phyloP scores from a whole-genome alignment of 495 filamentous ascomycete species.

The Trichocladium antarcticum region DNA sequence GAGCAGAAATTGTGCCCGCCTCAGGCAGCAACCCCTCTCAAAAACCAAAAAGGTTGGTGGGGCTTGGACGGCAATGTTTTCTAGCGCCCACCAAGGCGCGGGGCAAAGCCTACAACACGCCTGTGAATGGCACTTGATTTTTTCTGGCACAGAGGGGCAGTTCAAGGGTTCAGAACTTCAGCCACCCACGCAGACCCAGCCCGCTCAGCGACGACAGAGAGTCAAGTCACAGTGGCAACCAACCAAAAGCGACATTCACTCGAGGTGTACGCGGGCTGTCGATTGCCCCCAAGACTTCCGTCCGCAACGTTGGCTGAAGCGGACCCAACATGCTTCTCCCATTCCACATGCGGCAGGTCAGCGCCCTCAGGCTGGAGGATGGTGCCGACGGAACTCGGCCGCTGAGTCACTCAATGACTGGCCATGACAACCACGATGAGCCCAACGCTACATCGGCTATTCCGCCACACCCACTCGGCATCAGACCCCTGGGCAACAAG shows the following conservation, averaged over 20 bases:
- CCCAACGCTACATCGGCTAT: conserved; percentile 34
- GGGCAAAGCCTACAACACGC: no score
- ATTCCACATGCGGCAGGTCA: conserved; percentile 9
- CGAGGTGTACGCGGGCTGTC: no score
- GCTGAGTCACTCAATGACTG: conserved; percentile 12
- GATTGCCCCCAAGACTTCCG: background rate
- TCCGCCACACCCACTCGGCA: conserved; percentile 68
- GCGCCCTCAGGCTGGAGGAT: conserved; percentile 3
- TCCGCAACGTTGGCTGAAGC: background rate
- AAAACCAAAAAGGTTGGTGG: conserved; percentile 13
- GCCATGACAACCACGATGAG: conserved; percentile 5
- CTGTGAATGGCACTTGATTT: background rate
- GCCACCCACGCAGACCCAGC: no score
- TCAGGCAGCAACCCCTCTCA: conserved; percentile 23
- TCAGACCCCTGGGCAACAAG: conserved; percentile 84
- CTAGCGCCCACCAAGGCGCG: background rate
- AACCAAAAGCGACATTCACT: no score
- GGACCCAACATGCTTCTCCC: conserved; percentile 18
- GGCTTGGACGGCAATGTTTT: background rate
- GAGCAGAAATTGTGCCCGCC: conserved; percentile 20
- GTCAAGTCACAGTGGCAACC: no score
- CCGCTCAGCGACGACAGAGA: no score
- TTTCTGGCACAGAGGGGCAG: background rate
- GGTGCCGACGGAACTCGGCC: conserved; percentile 11
- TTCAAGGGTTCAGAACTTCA: no score